Base-by-base conservation (phyloP, 192 early-diverging fungal genomes). In the Funneliformis mosseae region DNA sequence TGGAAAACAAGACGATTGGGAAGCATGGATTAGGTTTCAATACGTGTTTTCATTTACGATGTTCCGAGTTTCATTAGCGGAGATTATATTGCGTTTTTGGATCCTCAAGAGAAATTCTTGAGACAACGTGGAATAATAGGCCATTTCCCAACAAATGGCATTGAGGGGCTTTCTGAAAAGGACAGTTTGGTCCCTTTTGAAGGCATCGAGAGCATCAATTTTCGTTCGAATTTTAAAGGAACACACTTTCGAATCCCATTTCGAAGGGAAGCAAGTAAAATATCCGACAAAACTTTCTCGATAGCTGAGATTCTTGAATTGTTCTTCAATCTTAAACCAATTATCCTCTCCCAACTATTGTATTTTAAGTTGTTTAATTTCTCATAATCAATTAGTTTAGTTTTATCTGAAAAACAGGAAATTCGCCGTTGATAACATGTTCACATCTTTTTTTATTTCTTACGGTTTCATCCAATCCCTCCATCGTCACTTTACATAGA, bases 201-300 rank as follows among this genome's bases (percentile, higher is more conserved):
- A 55, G 61, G 21, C 28, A 43, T 80, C 50, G 46, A 79, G 74
- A 79, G 78, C 10, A 71, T 23, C 11, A 9, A 71, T 71, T 71
- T 71, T 71, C 39, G 23, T 46, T 71, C 69, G 25, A 72, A 28
- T 42, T 83, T 81, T 41, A 38, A 81, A 2, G 82, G 82, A 8
- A 76, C 79, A 8, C 70, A 81, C 41, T 83, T 83, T 28, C 79
- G 82, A 12, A 59, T 83, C 14, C 82, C 82, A 28, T 38, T 83
- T 23, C 70, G 82, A 9, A 39, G 0, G 23, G 7, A 3, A 28
- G 5, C 43, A 12, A 71, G 69, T 45, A 42, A 62, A 25, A 76
- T 76, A 61, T 62, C 55, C 18, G 55, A 76, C 41, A 41, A 8
- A 3, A 39, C 23, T 10, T 61, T 76, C 41, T 21, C 74, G 9